Evolutionary conservation across 176 grass and related monocot genomes (phyloP).

Genomic region (Rhipidocladum racemiflorum): DNA sequence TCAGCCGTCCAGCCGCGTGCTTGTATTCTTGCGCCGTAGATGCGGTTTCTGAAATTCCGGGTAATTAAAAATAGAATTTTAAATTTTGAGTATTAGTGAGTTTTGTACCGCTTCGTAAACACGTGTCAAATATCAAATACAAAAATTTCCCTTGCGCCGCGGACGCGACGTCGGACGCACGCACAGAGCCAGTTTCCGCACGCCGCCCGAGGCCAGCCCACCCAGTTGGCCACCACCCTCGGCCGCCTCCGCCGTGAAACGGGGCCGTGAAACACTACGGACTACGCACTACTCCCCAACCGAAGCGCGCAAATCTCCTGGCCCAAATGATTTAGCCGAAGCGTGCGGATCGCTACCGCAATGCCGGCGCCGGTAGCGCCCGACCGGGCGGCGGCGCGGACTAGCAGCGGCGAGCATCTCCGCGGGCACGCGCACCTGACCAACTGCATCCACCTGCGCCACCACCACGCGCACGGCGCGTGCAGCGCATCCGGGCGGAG

Average conservation of each 20-base stretch:
- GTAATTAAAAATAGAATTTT: no score
- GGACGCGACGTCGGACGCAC: conserved; percentile 15
- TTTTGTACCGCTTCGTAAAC: no score
- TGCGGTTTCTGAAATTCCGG: no score
- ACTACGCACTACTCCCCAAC: neutral
- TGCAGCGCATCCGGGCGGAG: conserved; percentile 32
- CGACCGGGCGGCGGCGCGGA: conserved; percentile 18
- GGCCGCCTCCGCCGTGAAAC: neutral
- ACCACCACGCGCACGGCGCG: conserved; percentile 47
- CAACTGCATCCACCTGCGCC: conserved; percentile 81
- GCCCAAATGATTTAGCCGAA: conserved; percentile 20
- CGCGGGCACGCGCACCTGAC: conserved; percentile 72
- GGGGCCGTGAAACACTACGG: conserved; percentile 17
- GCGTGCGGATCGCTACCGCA: conserved; percentile 29
- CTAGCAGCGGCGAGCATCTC: conserved; percentile 44
- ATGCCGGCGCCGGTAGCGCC: conserved; percentile 29
- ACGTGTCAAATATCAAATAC: no score
- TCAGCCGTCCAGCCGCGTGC: neutral
- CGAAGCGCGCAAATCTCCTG: neutral
- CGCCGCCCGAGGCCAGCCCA: neutral
- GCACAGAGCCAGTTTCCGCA: neutral
- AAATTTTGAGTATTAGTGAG: no score
- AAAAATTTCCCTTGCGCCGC: neutral
- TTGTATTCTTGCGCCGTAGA: neutral
- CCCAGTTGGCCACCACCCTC: neutral